A percentile compares a stretch with the other conserved stretches of the same genome.
Evolutionary conservation across 805 yeast species (phyloP).

Genomic region (Saccharomycopsis sp.): DNA sequence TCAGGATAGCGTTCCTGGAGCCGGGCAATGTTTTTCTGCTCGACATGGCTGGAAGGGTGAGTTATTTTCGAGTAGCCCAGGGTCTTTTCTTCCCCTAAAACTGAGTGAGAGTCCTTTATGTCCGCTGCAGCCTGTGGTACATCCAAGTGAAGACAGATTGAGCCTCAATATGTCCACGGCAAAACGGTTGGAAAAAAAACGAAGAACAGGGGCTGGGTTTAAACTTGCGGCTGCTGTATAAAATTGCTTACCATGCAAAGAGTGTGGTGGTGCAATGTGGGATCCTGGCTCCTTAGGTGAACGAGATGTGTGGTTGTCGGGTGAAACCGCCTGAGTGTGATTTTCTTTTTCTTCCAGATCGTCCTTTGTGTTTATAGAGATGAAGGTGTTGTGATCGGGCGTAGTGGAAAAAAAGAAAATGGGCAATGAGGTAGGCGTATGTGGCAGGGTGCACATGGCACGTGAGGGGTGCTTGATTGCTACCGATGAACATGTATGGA

Average conservation of each 20-base stretch:
- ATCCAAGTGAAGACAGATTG: background rate
- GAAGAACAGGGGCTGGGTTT: too few relatives aligned
- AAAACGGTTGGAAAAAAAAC: background rate
- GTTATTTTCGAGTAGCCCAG: too few relatives aligned
- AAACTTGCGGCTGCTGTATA: too few relatives aligned
- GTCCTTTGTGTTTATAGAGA: background rate
- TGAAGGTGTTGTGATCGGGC: background rate
- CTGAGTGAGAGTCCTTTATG: background rate
- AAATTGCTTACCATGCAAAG: background rate
- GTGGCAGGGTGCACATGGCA: too few relatives aligned
- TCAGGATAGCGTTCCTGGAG: background rate
- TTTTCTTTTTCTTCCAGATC: background rate
- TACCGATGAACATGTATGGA: too few relatives aligned
- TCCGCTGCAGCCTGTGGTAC: background rate
- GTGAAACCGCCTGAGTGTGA: background rate
- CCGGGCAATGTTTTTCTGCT: slow-evolving; percentile 6
- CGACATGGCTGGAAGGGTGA: too few relatives aligned
- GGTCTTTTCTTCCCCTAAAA: too few relatives aligned
- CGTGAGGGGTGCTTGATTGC: background rate
- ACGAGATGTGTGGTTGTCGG: background rate
- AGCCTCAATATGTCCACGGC: background rate
- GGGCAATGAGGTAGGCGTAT: too few relatives aligned
- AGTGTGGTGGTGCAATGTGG: background rate
- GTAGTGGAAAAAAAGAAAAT: background rate
- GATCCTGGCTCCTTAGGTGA: background rate